These are phyloP conservation scores for Tetradesmus lagerheimii DNA, from an alignment of 139 green algal genomes.

Conservation along the genomic window DNA sequence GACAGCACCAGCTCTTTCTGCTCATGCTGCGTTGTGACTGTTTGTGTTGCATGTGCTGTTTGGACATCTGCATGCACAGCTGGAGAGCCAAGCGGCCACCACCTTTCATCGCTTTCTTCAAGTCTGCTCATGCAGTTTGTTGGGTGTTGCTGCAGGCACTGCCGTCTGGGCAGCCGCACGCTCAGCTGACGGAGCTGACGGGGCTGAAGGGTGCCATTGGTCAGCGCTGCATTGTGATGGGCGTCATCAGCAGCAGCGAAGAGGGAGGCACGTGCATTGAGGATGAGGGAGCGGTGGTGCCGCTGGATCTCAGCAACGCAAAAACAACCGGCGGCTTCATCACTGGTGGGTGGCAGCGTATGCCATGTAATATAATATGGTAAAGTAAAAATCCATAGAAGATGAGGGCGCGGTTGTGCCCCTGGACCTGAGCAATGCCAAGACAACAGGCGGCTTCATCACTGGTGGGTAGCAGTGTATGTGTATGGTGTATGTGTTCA, in stretches of 20 bases:
- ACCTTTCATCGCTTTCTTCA: not conserved
- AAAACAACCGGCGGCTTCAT: constrained; percentile 77
- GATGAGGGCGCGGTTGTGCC: constrained; percentile 81
- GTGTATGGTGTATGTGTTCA: too few species aligned
- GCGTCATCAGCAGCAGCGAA: constrained; percentile 74
- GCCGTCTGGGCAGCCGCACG: constrained; percentile 35
- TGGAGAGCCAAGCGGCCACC: not conserved
- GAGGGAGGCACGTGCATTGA: constrained; percentile 71
- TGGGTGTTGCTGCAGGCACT: not conserved
- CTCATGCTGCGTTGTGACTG: not conserved
- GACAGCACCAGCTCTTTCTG: constrained; percentile 56
- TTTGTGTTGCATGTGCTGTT: constrained; percentile 56
- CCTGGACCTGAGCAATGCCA: constrained; percentile 79
- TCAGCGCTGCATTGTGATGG: constrained; percentile 76
- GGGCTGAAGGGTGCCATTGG: constrained; percentile 78
- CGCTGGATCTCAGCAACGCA: constrained; percentile 80
- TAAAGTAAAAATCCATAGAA: too few species aligned
- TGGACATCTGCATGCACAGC: constrained; percentile 83
- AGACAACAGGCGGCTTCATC: constrained; percentile 77
- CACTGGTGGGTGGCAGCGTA: constrained; percentile 63
- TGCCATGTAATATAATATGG: too few species aligned
- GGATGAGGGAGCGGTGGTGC: constrained; percentile 80
- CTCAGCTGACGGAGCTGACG: constrained; percentile 85
- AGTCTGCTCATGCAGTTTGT: not conserved
- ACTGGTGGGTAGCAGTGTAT: constrained; percentile 63